Evolutionary conservation across 1,139 yeast species (phyloP), one percentile per base, ranked within the genome.

Genomic region (Yamadazyma triangularis): DNA sequence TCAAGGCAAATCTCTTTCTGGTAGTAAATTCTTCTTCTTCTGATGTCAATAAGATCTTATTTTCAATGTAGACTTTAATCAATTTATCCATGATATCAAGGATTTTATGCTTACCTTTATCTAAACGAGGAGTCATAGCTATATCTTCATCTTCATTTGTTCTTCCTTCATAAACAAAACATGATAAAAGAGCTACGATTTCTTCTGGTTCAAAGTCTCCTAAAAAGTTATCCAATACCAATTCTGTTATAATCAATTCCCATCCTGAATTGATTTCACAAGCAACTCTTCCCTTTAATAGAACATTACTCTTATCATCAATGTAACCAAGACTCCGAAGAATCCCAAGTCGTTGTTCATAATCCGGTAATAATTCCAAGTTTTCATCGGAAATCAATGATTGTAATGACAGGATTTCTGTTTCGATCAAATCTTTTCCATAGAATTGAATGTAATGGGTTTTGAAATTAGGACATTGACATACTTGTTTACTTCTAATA

Each of bases 151-250:
- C 78, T 9, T 72, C 78, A 21, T 75, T 75, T 11, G 83, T 73
- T 29, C 77, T 72, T 1, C 97, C 97, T 50, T 91, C 96, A 50
- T 86, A 91, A 2, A 93, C 95, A 59, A 91, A 93, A 27, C 86
- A 86, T 0, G 96, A 87, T 26, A 91, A 62, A 31, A 91, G 64
- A 0, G 98, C 97, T 10, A 89, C 97, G 39, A 91, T 88, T 56
- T 91, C 99, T 50, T 89, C 96, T 0, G 96, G 91, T 43, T 89
- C 95, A 50, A 85, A 89, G 36, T 87, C 94, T 19, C 93, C 96
- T 43, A 91, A 64, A 63, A 91, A 88, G 56, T 91, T 91, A 48
- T 91, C 95, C 44, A 91, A 66, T 7, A 91, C 79, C 33, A 91
- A 69, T 55, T 91, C 99, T 0, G 98, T 89, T 12, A 91, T 58